Conservation (phyloP, 352 stramenopile genomes). For the Globisporangium spinosum region DNA sequence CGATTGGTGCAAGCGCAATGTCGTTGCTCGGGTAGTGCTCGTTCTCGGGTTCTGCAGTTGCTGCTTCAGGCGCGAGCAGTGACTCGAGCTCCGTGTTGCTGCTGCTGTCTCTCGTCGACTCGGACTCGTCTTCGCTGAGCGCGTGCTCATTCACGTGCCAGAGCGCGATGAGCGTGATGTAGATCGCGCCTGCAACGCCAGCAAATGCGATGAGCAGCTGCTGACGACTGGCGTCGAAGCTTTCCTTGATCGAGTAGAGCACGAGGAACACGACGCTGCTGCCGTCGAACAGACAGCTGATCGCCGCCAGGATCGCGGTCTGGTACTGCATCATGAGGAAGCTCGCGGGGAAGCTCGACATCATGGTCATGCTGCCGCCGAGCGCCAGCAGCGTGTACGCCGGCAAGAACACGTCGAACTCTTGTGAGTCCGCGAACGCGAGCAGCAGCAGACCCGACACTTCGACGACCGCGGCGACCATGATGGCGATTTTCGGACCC, state of each 20-base stretch:
- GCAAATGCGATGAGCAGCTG: conserved; percentile 56
- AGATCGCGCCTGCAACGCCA: conserved; percentile 39
- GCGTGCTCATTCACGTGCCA: conserved; percentile 76
- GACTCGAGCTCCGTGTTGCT: conserved; percentile 17
- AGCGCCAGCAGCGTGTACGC: conserved; percentile 68
- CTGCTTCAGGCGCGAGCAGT: conserved; percentile 11
- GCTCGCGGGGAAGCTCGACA: conserved; percentile 68
- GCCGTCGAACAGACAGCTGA: conserved; percentile 75
- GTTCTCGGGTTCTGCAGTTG: conserved; percentile 3
- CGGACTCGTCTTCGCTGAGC: conserved; percentile 24
- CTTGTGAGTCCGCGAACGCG: conserved; percentile 67
- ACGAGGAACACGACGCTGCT: conserved; percentile 76
- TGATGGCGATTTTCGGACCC: conserved; percentile 55
- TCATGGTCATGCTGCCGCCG: conserved; percentile 79
- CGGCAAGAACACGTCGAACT: conserved; percentile 70
- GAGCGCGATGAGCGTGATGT: conserved; percentile 57
- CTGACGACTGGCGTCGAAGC: conserved; percentile 36
- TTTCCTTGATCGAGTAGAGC: conserved; percentile 50
- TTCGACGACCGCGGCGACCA: conserved; percentile 54
- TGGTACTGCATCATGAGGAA: conserved; percentile 74
- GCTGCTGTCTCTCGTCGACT: conserved; percentile 12
- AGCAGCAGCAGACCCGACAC: conserved; percentile 66
- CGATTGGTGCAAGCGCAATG: background rate
- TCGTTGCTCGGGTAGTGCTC: conserved; percentile 25
- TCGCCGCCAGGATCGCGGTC: conserved; percentile 71